Evolutionary conservation across 2,329 filamentous ascomycete species (phyloP).

Genomic region (Cladosporium colombiae): DNA sequence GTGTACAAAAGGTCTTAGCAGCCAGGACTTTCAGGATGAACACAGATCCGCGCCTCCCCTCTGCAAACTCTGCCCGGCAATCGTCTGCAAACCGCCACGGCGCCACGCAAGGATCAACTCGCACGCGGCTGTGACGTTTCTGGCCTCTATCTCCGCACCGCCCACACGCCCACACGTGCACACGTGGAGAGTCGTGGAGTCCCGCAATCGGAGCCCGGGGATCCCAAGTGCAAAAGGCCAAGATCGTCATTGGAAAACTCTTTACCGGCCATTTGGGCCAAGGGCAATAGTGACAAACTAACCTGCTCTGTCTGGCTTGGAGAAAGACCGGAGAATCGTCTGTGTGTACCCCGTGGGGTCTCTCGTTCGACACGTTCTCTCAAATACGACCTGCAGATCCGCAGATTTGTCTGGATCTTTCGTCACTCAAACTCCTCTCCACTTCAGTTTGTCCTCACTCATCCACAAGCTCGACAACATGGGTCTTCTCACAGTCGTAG

Average conservation of each 20-base stretch:
- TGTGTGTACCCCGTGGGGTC: conserved; percentile 10
- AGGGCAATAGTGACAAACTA: conserved; percentile 5
- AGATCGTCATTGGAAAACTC: conserved; percentile 15
- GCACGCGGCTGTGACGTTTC: neutral
- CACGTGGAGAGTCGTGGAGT: conserved; percentile 18
- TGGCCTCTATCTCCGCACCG: conserved; percentile 15
- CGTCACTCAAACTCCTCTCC: conserved; percentile 10
- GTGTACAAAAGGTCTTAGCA: conserved; percentile 11
- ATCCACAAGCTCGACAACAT: conserved; percentile 28
- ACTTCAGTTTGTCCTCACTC: conserved; percentile 4
- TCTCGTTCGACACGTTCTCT: conserved; percentile 8
- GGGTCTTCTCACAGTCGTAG: conserved; percentile 41
- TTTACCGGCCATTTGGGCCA: conserved; percentile 12
- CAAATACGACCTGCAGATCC: conserved; percentile 8
- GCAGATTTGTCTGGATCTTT: conserved; percentile 4
- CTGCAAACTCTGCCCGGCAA: too few species aligned
- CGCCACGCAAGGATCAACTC: neutral
- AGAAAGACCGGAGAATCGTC: neutral
- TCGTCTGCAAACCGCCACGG: neutral
- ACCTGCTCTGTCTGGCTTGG: conserved; percentile 15
- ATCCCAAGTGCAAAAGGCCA: neutral
- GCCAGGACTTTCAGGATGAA: conserved; percentile 12
- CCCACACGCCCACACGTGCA: neutral
- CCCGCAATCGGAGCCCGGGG: conserved; percentile 5
- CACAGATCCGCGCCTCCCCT: conserved; percentile 4